phyloP scores from a whole-genome alignment of 106 monocot species.

The Dendrobium huoshanense region DNA sequence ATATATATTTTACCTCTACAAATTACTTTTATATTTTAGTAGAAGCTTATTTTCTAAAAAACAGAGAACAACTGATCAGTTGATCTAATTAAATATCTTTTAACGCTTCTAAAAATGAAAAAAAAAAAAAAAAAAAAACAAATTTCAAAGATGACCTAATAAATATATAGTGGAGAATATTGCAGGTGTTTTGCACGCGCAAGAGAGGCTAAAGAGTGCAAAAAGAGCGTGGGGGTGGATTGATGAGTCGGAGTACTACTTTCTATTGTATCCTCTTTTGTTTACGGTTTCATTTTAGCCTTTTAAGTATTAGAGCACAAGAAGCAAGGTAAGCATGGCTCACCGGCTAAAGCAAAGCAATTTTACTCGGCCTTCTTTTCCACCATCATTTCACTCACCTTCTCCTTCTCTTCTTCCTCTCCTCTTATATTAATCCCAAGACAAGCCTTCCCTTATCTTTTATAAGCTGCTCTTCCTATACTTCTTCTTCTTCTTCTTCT shows the following conservation, averaged over 20 bases:
- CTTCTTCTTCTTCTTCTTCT: too few species aligned
- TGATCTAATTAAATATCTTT: too few species aligned
- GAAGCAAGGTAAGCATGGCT: slow-evolving; percentile 16
- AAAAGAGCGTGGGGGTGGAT: slow-evolving; percentile 2
- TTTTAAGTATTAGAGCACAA: slow-evolving; percentile 3
- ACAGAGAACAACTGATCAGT: too few species aligned
- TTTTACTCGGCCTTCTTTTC: background rate
- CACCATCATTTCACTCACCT: slow-evolving; percentile 50
- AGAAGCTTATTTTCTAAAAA: too few species aligned
- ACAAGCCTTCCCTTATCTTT: background rate
- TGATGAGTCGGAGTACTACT: slow-evolving; percentile 4
- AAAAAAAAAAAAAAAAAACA: background rate
- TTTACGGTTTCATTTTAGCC: slow-evolving; percentile 1
- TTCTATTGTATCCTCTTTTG: background rate
- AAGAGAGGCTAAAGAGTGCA: background rate
- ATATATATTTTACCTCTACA: too few species aligned
- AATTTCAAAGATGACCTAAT: background rate
- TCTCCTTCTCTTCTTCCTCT: slow-evolving; percentile 10
- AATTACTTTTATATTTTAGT: too few species aligned
- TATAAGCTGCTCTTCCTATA: background rate
- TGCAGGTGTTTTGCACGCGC: background rate
- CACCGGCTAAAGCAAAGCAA: slow-evolving; percentile 9
- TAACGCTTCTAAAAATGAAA: too few species aligned
- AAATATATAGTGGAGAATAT: background rate
- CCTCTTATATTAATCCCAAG: slow-evolving; percentile 4